Evolutionary conservation across 371 early-diverging fungal genomes (phyloP), one percentile per base, ranked within the genome.

Genomic region (Nematocida displodere): DNA sequence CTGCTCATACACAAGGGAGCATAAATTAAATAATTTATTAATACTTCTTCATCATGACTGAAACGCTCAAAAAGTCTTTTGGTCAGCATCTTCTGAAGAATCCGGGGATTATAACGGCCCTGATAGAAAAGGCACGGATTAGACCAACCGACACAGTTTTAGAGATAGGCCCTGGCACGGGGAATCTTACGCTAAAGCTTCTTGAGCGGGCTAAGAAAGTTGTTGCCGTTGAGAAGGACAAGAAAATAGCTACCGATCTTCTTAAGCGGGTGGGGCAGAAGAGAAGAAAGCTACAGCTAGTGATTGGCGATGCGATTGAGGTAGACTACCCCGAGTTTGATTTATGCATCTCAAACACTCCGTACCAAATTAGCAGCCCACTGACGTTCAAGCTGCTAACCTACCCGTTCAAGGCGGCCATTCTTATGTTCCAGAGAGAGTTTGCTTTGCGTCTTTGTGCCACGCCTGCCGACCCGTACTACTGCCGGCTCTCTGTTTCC

Each of bases 161-260:
- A 22, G 99, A 98, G 87, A 89, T 98, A 58, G 99, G 97, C 83
- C 96, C 95, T 8, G 99, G 99, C 86, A 98, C 97, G n/a, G 99
- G 99, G 83, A 97, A 95, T 85, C 87, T 98, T 80, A 94, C 96
- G 4, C 88, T 96, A 39, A 90, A 91, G 84, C 91, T 97, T 61
- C 86, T 98, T 54, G 89, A 89, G 62, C 88, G 90, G 71, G 90
- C 91, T 65, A 96, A 96, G 81, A 92, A 90, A 85, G 91, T 83
- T 36, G 52, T 93, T 11, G 64, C 77, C 40, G 76, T 80, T 29
- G 99, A 98, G 86, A 91, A 89, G 84, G 97, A 98, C 85, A 91
- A 91, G 56, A 88, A 95, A 77, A 84, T 98, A 78, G 97, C 97
- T 22, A 92, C 95, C 15, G 97, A 98, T 82, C 86, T 98, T 71